Evolutionary conservation across 129 eudicot genomes (phyloP).

Genomic region (Calendula officinalis): DNA sequence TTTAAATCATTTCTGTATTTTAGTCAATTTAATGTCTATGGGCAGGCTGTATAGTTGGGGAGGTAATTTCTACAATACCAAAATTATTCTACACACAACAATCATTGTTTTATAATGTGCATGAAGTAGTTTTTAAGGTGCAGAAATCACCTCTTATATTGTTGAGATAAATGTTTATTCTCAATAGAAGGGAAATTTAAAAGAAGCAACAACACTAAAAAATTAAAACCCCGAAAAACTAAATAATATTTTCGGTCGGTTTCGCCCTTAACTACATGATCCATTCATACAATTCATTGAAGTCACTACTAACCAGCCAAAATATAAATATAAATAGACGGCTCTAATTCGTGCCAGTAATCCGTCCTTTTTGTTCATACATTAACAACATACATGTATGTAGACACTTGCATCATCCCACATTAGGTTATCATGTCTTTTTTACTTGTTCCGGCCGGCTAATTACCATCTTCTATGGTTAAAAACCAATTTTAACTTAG

Average conservation of each 20-base stretch:
- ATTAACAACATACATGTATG: not conserved
- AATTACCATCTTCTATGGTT: constrained; percentile 3
- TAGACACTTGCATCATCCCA: constrained; percentile 13
- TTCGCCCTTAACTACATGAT: not conserved
- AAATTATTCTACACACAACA: too few species aligned
- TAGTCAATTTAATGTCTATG: too few species aligned
- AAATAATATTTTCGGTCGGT: constrained; percentile 8
- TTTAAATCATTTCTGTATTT: not conserved
- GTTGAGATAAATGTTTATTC: not conserved
- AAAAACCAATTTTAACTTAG: not conserved
- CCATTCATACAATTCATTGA: not conserved
- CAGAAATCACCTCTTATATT: not conserved
- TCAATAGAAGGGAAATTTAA: not conserved
- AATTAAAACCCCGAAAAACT: too few species aligned
- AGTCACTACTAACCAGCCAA: not conserved
- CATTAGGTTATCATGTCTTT: constrained; percentile 2
- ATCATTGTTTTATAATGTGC: not conserved
- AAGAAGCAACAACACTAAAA: not conserved
- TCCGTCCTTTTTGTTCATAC: constrained; percentile 13
- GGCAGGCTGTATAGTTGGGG: too few species aligned
- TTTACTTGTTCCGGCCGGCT: constrained; percentile 1
- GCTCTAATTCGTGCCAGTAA: not conserved
- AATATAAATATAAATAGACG: constrained; percentile 1
- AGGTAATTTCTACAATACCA: too few species aligned
- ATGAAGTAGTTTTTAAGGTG: not conserved